Evolutionary conservation across 2,329 filamentous ascomycete species (phyloP), one percentile per base, ranked within the genome.

Genomic region (Blastomyces emzantsi): DNA sequence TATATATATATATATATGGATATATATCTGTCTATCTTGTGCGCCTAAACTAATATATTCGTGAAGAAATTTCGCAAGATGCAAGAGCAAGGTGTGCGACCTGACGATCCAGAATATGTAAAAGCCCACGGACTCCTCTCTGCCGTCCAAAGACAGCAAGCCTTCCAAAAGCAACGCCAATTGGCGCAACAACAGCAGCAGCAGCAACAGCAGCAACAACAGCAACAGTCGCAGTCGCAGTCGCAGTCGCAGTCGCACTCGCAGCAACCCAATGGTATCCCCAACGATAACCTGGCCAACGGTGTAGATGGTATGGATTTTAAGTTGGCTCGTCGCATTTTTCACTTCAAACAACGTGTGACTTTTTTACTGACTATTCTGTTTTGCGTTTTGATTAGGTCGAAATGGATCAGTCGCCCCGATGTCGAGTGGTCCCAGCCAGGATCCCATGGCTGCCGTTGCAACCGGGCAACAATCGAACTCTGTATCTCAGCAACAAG

Each of bases 21-120:
- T n/a, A 25, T n/a, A 49, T 25, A 15, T 15, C 51, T 41, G 28
- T 41, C 28, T 60, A n/a, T 59, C 59, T 25, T 49, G 33, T 17
- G 25, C 2, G 56, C 49, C 43, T 25, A 61, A 43, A 66, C 78
- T 83, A 72, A 82, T 75, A 65, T 57, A 59, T 45, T 62, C 47
- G 30, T 51, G 60, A 71, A 97, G 92, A 92, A 90, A 83, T 94
- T 90, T 68, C 88, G 90, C 73, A 86, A 90, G 75, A 92, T 97
- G 89, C 94, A 93, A 77, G 85, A 90, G 63, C 83, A 88, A 70
- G 92, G 92, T 69, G 88, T 95, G 30, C 85, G 90, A 51, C 83
- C 87, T 63, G 88, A 83, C 63, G 92, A 97, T 71, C 93, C 93
- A 56, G 92, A 97, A 74, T 92, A 88, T 71, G 83, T 93, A 71